Base-by-base conservation (phyloP, 768 basidiomycete genomes). In the Naganishia friedmannii region DNA sequence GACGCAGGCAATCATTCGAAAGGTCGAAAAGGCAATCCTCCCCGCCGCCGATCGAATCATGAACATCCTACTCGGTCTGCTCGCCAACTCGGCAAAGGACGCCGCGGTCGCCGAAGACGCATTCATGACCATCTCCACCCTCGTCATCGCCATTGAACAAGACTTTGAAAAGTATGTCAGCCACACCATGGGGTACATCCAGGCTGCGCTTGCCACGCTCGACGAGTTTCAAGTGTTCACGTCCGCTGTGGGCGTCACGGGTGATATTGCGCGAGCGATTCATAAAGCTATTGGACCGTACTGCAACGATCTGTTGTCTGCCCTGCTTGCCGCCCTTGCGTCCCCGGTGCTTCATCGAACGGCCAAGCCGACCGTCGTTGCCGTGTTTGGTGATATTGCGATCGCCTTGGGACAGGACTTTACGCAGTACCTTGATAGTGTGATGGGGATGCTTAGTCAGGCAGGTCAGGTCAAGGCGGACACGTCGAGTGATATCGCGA, bases 161-260 rank as follows among this genome's bases (percentile, higher is more conserved):
- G 84, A 85, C 72, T 96, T 97, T 77, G 84, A 87, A 48, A 88
- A 90, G 13, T 96, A 95, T 82, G 89, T 95, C 74, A 82, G 85
- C 17, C 88, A 91, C 1, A 93, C 95, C 85, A 81, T 94, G 32
- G 91, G 89, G 3, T 93, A 84, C 85, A 85, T 99, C 46, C 89
- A 89, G 82, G 87, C 90, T 23, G 95, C 95, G 23, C 88, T 99
- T 74, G 89, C 90, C 75, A 87, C 91, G 0, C 89, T 93, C 78
- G 94, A 98, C 79, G 96, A 98, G 82, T 91, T 92, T 51, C 93
- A 96, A 77, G 85, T 98, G 28, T 96, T 93, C 83, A 93, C 89
- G 8, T 92, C 97, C 67, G 93, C 93, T 19, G 91, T 98, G 56
- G 95, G 95, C 74, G 88, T 96, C 74, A 91, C 97, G 67, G 93